Percentiles rank a stretch among this genome's conserved stretches.
These are phyloP conservation scores for Agrocybe praecox DNA, from an alignment of 768 basidiomycete species.

Conservation along the genomic window DNA sequence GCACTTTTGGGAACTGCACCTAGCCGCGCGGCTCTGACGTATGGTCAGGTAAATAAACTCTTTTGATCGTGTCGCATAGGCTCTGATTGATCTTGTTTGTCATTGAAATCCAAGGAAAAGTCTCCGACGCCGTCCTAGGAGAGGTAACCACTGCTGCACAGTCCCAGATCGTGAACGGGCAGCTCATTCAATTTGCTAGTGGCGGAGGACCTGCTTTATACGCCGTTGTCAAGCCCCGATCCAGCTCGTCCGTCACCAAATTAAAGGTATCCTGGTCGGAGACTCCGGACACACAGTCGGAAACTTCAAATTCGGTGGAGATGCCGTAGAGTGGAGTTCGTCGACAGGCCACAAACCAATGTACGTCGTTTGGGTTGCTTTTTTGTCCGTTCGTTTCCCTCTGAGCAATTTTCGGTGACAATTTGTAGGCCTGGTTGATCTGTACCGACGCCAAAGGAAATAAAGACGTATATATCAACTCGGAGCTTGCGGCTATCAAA, in stretches of 20 bases:
- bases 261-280: slow-evolving; percentile 50
- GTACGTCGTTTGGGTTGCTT: slow-evolving; percentile 27
- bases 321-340: slow-evolving; percentile 59
- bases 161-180: slow-evolving; percentile 55
- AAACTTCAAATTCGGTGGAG: slow-evolving; percentile 55
- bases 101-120: slow-evolving; percentile 37
- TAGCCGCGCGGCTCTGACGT: slow-evolving; percentile 18
- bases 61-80: not conserved
- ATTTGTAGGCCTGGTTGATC: slow-evolving; percentile 51
- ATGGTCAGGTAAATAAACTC: slow-evolving; percentile 33
- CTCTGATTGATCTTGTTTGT: not conserved
- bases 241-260: slow-evolving; percentile 46
- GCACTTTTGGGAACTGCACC: not conserved
- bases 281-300: slow-evolving; percentile 46
- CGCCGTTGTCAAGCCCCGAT: slow-evolving; percentile 47
- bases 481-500: slow-evolving; percentile 54
- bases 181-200: slow-evolving; percentile 53
- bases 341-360: slow-evolving; percentile 53
- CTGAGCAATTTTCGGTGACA: not conserved
- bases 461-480: slow-evolving; percentile 50
- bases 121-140: slow-evolving; percentile 52
- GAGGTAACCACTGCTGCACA: slow-evolving; percentile 50
- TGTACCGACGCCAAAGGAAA: slow-evolving; percentile 52
- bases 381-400: not conserved
- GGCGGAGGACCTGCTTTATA: slow-evolving; percentile 42